Conservation (phyloP, 129 eudicot species). For the Heracleum sosnowskyi region DNA sequence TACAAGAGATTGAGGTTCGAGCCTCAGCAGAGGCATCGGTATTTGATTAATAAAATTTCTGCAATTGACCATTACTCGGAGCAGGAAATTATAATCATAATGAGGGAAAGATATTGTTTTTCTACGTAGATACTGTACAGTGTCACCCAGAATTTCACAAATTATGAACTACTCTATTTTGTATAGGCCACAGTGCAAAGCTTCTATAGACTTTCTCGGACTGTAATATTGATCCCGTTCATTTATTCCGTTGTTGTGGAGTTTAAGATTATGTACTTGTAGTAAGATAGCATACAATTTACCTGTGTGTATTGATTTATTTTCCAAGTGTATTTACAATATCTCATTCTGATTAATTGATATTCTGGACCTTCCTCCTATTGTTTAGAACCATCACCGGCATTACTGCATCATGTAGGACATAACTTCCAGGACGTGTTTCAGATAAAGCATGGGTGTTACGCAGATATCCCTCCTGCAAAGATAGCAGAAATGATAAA, state of each 20-base stretch:
- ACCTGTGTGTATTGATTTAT: background rate
- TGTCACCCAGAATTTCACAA: background rate
- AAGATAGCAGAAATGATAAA: conserved; percentile 77
- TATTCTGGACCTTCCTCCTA: background rate
- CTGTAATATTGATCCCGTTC: background rate
- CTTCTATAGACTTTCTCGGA: background rate
- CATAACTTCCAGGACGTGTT: conserved; percentile 81
- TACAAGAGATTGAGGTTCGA: background rate
- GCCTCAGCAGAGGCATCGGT: background rate
- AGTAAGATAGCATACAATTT: background rate
- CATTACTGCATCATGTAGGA: conserved; percentile 59
- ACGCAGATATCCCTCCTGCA: conserved; percentile 73
- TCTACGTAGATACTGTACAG: background rate
- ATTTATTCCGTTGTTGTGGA: background rate
- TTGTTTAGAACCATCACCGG: conserved; percentile 45
- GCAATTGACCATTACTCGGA: background rate
- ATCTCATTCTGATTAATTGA: background rate
- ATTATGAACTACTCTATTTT: background rate
- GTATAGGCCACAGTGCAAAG: background rate
- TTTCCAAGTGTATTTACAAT: background rate
- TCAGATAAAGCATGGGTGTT: conserved; percentile 80
- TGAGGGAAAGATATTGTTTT: background rate
- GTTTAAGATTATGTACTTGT: background rate
- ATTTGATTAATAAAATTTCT: background rate
- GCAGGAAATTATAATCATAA: background rate